Percentiles rank a stretch among this genome's conserved stretches.
These are phyloP conservation scores for Spiromastix sp. DNA, from an alignment of 2,329 filamentous ascomycete species.

Conservation along the genomic window DNA sequence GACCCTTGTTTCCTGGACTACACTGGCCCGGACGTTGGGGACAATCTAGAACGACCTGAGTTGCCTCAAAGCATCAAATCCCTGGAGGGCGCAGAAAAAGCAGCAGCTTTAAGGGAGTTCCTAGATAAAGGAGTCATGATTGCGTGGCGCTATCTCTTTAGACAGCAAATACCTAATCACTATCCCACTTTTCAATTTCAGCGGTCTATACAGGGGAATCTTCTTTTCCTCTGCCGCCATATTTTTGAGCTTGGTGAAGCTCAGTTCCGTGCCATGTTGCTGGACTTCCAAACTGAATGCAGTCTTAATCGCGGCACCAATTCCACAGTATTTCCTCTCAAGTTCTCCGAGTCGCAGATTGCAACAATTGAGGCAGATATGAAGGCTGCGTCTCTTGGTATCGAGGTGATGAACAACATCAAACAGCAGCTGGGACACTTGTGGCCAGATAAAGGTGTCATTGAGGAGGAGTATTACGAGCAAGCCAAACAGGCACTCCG, in stretches of 20 bases:
- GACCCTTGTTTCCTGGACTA: slow-evolving; percentile 18
- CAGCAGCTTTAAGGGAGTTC: not conserved
- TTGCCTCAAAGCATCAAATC: slow-evolving; percentile 4
- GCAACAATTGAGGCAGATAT: not conserved
- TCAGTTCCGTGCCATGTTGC: not conserved
- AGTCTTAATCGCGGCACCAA: too few relatives aligned
- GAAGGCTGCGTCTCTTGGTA: not conserved
- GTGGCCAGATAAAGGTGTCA: slow-evolving; percentile 6
- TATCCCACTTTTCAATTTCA: slow-evolving; percentile 4
- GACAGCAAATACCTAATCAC: not conserved
- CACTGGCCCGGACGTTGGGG: slow-evolving; percentile 18
- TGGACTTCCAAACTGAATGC: not conserved
- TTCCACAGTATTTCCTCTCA: not conserved
- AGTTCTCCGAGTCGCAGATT: not conserved
- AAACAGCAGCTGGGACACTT: slow-evolving; percentile 1
- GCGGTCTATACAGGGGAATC: not conserved
- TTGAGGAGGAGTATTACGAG: slow-evolving; percentile 3
- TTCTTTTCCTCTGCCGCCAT: slow-evolving; percentile 3
- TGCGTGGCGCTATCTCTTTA: slow-evolving; percentile 3
- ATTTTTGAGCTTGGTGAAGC: slow-evolving; percentile 4
- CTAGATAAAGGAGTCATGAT: slow-evolving; percentile 5
- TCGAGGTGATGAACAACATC: not conserved
- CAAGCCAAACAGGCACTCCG: not conserved
- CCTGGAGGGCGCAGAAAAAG: slow-evolving; percentile 1
- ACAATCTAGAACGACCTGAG: slow-evolving; percentile 13